Conservation (phyloP, 768 basidiomycete genomes). For the Mycena polygramma region DNA sequence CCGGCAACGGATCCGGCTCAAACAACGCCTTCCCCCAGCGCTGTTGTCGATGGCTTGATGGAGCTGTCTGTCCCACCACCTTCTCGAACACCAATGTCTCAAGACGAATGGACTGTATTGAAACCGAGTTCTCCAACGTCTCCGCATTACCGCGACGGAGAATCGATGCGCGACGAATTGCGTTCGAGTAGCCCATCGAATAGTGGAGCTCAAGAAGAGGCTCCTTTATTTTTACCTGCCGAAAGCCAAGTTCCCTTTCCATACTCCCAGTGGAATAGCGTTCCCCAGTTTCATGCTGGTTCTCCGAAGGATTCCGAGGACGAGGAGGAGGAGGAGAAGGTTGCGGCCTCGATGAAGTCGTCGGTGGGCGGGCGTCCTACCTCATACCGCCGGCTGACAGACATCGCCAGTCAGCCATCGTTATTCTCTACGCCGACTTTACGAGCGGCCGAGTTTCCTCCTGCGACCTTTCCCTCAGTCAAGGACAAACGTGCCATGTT, state of each 20-base stretch:
- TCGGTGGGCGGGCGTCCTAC: conserved; percentile 27
- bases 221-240: conserved; percentile 64
- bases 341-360: conserved; percentile 43
- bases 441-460: conserved; percentile 33
- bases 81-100: conserved; percentile 26
- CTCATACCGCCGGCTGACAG: conserved; percentile 63
- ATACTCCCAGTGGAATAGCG: conserved; percentile 61
- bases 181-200: conserved; percentile 26
- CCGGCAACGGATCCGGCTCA: neutral
- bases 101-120: conserved; percentile 33
- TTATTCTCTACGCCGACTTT: conserved; percentile 49
- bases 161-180: conserved; percentile 34
- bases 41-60: neutral
- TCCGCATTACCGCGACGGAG: conserved; percentile 8
- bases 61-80: neutral
- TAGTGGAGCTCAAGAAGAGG: neutral
- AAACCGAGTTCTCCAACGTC: conserved; percentile 25
- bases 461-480: conserved; percentile 44
- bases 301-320: conserved; percentile 57
- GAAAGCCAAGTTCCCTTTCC: conserved; percentile 68
- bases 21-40: neutral
- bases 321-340: conserved; percentile 53
- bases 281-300: conserved; percentile 32
- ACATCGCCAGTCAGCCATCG: conserved; percentile 60
- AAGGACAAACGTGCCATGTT: conserved; percentile 50